Percentiles rank a stretch among this genome's conserved stretches.
Conservation (phyloP, 495 filamentous ascomycete genomes). For the Tuber aestivum region DNA sequence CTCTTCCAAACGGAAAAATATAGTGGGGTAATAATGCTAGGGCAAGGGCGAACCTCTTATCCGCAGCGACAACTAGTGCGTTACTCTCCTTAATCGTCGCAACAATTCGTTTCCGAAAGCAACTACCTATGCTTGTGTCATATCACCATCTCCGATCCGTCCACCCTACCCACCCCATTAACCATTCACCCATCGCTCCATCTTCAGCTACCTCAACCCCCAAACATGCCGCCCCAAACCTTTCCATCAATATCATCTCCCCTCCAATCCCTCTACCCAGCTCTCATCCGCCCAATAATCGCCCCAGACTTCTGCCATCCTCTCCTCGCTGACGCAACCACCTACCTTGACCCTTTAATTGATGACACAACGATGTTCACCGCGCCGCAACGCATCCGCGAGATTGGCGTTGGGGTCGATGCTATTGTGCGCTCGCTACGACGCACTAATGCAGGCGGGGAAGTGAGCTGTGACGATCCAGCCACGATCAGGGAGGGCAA, state of each 20-base stretch:
- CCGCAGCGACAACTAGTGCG: not conserved
- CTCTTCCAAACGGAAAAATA: not conserved
- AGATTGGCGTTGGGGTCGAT: conserved; percentile 36
- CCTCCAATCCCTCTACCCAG: conserved; percentile 22
- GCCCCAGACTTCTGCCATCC: conserved; percentile 37
- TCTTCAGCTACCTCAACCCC: not conserved
- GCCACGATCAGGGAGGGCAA: not conserved
- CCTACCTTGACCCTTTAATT: conserved; percentile 32
- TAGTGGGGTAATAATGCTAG: not conserved
- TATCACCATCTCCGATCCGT: not conserved
- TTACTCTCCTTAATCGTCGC: not conserved
- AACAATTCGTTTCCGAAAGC: not conserved
- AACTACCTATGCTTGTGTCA: too few species aligned
- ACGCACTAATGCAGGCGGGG: conserved; percentile 14
- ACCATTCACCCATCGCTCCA: not conserved
- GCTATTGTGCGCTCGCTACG: conserved; percentile 19
- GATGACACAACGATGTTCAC: conserved; percentile 33
- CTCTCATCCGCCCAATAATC: conserved; percentile 31
- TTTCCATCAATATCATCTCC: conserved; percentile 5
- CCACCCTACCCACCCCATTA: conserved; percentile 6
- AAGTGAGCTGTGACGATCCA: not conserved
- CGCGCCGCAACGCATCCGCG: conserved; percentile 16
- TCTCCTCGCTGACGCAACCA: conserved; percentile 27
- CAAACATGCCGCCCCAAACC: not conserved
- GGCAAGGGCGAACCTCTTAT: not conserved